Evolutionary conservation across 176 grass and related monocot genomes (phyloP).

Genomic region (Tuctoria greenei): DNA sequence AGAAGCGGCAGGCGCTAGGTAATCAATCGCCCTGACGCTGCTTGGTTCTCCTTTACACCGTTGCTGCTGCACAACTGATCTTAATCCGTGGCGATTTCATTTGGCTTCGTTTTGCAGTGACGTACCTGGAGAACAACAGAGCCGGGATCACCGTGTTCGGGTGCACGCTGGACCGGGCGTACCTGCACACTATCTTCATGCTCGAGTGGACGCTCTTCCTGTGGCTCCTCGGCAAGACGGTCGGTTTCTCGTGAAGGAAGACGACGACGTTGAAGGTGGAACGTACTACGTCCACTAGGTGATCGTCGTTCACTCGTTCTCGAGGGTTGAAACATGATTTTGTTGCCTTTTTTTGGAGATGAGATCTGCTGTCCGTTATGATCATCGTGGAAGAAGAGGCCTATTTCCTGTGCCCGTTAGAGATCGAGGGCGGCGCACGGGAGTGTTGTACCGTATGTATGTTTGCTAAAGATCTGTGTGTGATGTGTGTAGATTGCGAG

Average conservation of each 20-base stretch:
- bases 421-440: too few species aligned
- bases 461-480: neutral
- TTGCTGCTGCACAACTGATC: too few species aligned
- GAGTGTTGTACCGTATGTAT: neutral
- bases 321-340: neutral
- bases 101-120: constrained; percentile 48
- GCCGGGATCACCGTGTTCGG: constrained; percentile 92
- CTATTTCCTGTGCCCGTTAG: neutral
- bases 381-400: neutral
- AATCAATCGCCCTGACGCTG: neutral
- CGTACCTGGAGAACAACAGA: constrained; percentile 95
- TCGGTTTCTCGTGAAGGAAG: constrained; percentile 63
- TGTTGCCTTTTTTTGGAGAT: constrained; percentile 6
- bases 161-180: constrained; percentile 80
- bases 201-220: constrained; percentile 84
- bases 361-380: neutral
- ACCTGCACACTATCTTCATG: constrained; percentile 89
- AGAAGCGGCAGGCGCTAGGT: constrained; percentile 95
- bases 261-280: neutral
- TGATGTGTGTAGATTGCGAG: constrained; percentile 27
- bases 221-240: constrained; percentile 84
- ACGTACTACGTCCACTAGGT: neutral
- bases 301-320: neutral
- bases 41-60: too few species aligned
- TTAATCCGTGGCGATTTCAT: neutral